Percentiles rank a stretch among this genome's conserved stretches.
These are phyloP conservation scores for Penicillium sp. DNA, from an alignment of 2,329 filamentous ascomycete species.

Conservation along the genomic window DNA sequence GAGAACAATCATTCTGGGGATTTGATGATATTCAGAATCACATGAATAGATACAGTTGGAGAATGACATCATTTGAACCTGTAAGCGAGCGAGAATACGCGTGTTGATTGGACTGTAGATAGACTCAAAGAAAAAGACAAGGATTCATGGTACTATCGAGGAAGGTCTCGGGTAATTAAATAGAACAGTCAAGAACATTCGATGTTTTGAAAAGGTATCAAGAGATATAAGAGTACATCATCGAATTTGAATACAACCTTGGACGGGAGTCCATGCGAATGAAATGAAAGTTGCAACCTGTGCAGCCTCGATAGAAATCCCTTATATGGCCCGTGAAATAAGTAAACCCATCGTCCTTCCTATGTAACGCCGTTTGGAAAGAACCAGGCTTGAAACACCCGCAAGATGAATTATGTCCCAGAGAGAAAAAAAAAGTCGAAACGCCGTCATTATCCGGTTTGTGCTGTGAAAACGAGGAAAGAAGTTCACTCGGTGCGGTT, in stretches of 20 bases:
- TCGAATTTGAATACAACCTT: background rate
- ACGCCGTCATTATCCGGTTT: background rate
- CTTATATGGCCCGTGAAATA: background rate
- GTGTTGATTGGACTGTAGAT: slow-evolving; percentile 5
- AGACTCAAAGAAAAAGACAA: background rate
- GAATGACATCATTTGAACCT: slow-evolving; percentile 13
- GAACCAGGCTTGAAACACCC: background rate
- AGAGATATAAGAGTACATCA: background rate
- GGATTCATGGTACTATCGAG: background rate
- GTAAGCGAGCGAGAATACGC: background rate
- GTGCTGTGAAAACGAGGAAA: background rate
- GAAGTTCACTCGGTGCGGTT: slow-evolving; percentile 9
- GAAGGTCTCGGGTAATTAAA: background rate
- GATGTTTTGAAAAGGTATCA: background rate
- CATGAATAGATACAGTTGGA: background rate
- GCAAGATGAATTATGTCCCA: background rate
- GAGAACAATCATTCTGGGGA: background rate
- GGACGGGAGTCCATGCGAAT: background rate
- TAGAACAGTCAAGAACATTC: background rate
- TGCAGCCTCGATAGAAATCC: slow-evolving; percentile 4
- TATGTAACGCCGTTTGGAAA: background rate
- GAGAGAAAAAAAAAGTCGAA: background rate
- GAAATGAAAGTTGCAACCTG: slow-evolving; percentile 1
- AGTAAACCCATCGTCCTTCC: background rate
- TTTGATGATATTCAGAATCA: background rate